Evolutionary conservation across 345 rosid species (phyloP).

Genomic region (Erysimum cheiranthoides): DNA sequence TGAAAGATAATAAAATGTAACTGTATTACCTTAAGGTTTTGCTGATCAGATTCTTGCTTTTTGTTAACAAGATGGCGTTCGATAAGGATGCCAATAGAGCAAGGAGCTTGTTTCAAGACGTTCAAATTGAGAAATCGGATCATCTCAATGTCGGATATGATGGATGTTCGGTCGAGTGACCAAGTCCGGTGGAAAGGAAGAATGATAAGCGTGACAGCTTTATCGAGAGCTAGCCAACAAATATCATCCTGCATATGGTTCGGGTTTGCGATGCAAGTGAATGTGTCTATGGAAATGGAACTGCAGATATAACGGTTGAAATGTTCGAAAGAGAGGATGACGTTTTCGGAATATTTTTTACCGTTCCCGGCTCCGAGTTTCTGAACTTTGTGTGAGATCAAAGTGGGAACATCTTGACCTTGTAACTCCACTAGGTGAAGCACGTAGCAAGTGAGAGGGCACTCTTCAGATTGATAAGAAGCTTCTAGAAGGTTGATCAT

Average conservation of each 20-base stretch:
- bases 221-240: conserved; percentile 60
- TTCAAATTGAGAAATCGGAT: conserved; percentile 47
- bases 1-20: neutral
- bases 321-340: conserved; percentile 48
- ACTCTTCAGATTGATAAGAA: conserved; percentile 44
- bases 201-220: conserved; percentile 51
- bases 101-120: conserved; percentile 66
- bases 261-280: conserved; percentile 45
- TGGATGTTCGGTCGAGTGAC: conserved; percentile 47
- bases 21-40: conserved; percentile 26
- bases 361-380: conserved; percentile 31
- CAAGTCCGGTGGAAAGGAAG: conserved; percentile 71
- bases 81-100: conserved; percentile 63
- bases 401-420: conserved; percentile 56
- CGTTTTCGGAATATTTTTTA: conserved; percentile 46
- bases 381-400: conserved; percentile 58
- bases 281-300: conserved; percentile 44
- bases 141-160: conserved; percentile 44
- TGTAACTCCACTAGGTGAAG: conserved; percentile 62
- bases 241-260: conserved; percentile 66
- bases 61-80: conserved; percentile 33
- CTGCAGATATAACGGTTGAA: conserved; percentile 39
- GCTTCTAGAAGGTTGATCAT: conserved; percentile 49
- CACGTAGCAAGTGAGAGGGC: conserved; percentile 50
- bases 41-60: conserved; percentile 10